Conservation (phyloP, 805 yeast genomes). For the Scheffersomyces coipomensis region DNA sequence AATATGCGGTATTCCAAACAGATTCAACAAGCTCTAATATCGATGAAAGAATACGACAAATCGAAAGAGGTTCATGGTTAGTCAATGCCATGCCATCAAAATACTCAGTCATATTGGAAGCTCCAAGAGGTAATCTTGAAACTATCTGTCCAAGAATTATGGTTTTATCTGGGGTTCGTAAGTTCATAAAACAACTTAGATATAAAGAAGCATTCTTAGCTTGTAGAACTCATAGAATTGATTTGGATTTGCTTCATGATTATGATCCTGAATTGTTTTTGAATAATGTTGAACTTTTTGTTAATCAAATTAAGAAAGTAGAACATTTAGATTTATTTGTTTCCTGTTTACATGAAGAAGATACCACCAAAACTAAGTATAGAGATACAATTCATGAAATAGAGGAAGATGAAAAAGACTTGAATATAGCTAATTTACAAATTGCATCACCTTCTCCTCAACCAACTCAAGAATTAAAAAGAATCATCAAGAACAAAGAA, state of each 20-base stretch:
- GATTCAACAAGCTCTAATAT: conserved; percentile 13
- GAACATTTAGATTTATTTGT: conserved; percentile 85
- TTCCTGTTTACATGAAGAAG: conserved; percentile 82
- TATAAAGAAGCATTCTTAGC: conserved; percentile 75
- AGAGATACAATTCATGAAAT: conserved; percentile 56
- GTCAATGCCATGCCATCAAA: conserved; percentile 80
- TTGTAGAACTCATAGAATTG: conserved; percentile 90
- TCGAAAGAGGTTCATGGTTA: conserved; percentile 89
- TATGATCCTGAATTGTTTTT: conserved; percentile 72
- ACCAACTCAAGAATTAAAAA: conserved; percentile 16
- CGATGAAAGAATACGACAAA: conserved; percentile 84
- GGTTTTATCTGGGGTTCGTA: conserved; percentile 82
- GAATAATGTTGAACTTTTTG: conserved; percentile 61
- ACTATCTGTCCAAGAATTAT: conserved; percentile 91
- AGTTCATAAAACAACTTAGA: conserved; percentile 53
- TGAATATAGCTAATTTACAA: conserved; percentile 7
- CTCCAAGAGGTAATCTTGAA: conserved; percentile 94
- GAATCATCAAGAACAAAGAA: conserved; percentile 40
- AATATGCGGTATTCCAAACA: conserved; percentile 31
- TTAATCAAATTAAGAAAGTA: conserved; percentile 65
- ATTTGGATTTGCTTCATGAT: conserved; percentile 86
- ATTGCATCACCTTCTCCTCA: conserved; percentile 18
- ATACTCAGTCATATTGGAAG: conserved; percentile 82
- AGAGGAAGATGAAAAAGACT: conserved; percentile 9
- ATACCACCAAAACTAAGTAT: conserved; percentile 80